A percentile compares a stretch with the other conserved stretches of the same genome.
These are phyloP conservation scores for Monilinia laxa DNA, from an alignment of 2,329 filamentous ascomycete species.

Conservation along the genomic window DNA sequence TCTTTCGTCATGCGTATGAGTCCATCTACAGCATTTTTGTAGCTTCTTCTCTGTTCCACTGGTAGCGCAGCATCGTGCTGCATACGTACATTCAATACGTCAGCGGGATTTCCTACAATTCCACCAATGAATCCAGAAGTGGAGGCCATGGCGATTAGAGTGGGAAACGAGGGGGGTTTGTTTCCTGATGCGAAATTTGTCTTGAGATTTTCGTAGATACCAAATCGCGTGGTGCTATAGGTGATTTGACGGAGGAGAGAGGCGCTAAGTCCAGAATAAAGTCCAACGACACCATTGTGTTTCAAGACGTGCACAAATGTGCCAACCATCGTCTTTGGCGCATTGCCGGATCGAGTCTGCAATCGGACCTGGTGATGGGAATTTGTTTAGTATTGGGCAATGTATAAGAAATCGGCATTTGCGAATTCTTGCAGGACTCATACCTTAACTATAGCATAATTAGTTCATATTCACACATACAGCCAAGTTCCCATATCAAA, in stretches of 20 bases:
- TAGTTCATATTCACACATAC: slow-evolving; percentile 14
- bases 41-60: slow-evolving; percentile 72
- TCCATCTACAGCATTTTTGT: slow-evolving; percentile 84
- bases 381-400: slow-evolving; percentile 16
- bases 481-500: neutral
- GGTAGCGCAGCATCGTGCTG: slow-evolving; percentile 86
- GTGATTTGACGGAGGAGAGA: slow-evolving; percentile 91
- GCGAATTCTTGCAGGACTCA: slow-evolving; percentile 15
- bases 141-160: slow-evolving; percentile 80
- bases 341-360: slow-evolving; percentile 76
- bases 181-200: slow-evolving; percentile 56
- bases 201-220: slow-evolving; percentile 94
- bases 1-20: slow-evolving; percentile 81
- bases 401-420: neutral
- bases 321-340: slow-evolving; percentile 76
- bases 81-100: slow-evolving; percentile 98
- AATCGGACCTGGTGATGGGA: slow-evolving; percentile 67
- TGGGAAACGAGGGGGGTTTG: slow-evolving; percentile 63
- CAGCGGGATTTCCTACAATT: slow-evolving; percentile 87
- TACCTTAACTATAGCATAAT: slow-evolving; percentile 35
- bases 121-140: slow-evolving; percentile 85
- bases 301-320: slow-evolving; percentile 82
- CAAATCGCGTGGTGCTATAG: slow-evolving; percentile 95
- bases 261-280: slow-evolving; percentile 91
- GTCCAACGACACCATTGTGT: slow-evolving; percentile 70